Evolutionary conservation across 139 green algal genomes (phyloP), one percentile per base, ranked within the genome.

Genomic region (Desmodesmus armatus): DNA sequence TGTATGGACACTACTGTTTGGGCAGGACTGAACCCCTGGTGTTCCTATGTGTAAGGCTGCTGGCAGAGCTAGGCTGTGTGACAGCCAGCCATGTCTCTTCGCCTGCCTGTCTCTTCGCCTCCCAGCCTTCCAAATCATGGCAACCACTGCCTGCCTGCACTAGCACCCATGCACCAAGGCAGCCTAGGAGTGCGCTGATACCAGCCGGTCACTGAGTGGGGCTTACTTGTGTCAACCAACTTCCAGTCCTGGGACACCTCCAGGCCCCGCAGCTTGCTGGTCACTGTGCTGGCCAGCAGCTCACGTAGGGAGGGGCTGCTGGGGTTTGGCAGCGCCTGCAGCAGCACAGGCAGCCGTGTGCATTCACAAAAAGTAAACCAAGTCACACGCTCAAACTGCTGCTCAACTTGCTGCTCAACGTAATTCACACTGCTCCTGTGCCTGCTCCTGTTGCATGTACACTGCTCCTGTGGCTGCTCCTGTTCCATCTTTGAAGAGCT

Each of bases 191-290:
- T n/a, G n/a, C n/a, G n/a, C n/a, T n/a, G n/a, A n/a, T n/a, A n/a
- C n/a, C n/a, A n/a, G n/a, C n/a, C n/a, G n/a, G n/a, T n/a, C n/a
- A n/a, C n/a, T n/a, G n/a, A n/a, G n/a, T n/a, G n/a, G n/a, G n/a
- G n/a, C n/a, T n/a, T n/a, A 47, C 39, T 37, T 44, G 51, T 72
- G 35, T 51, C 17, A 3, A 79, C 35, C 37, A 79, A 37, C 80
- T 51, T 70, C 80, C 80, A 86, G 53, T 86, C 80, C n/a, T 29
- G 3, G 3, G 80, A 39, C 15, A 80, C 67, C 4, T 86, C 80
- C 27, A 86, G 43, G 5, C 69, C 80, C 3, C 53, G 27, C 2
- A 11, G 3, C 51, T 86, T 86, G 49, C 66, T 80, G 39, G 19
- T 31, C 3, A 79, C 44, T 21, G 49, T 80, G 69, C 21, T 62